Evolutionary conservation across 1,284 basidiomycete genomes (phyloP), one percentile per base, ranked within the genome.

Genomic region (Caloboletus firmus): DNA sequence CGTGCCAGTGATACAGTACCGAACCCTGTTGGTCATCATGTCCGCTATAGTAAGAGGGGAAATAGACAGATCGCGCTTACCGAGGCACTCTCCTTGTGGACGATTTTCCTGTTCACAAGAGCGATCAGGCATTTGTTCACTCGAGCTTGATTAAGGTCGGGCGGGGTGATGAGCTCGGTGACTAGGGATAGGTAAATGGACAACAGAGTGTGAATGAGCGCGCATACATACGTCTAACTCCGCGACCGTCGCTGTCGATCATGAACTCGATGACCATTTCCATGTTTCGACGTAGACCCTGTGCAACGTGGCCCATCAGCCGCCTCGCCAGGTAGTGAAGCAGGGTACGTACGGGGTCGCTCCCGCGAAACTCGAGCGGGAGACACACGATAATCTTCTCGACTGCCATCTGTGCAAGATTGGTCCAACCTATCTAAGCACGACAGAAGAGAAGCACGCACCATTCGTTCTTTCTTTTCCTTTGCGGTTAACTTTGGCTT

Each of bases 51-150:
- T 7, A 4, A n/a, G 20, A 41, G n/a, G 10, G 11, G 1, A 17
- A 26, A 20, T 1, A 4, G 7, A n/a, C 0, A 13, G 2, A 10
- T 2, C 2, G n/a, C 20, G n/a, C 63, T 51, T 49, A 88, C 87
- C 3, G 86, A 82, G 57, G 76, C 79, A 58, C 77, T 89, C 49
- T 88, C 84, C 70, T 95, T 96, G 45, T 76, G 74, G 4, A 95
- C 91, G 26, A 92, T 82, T 69, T 96, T 97, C 50, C 93, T 82
- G 62, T 89, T 89, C 2, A 95, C 92, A 2, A 97, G 77, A 1
- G 93, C 92, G 53, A 97, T 94, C 31, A 98, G 78, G 61, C 93
- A 94, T 72, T 95, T 96, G 74, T 97, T 96, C 41, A 93, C 93
- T 35, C 89, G 82, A 7, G 92, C 89, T 73, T 95, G 93, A 45